Conservation (phyloP, 208 protist genomes). For the Phytomonas sp. region DNA sequence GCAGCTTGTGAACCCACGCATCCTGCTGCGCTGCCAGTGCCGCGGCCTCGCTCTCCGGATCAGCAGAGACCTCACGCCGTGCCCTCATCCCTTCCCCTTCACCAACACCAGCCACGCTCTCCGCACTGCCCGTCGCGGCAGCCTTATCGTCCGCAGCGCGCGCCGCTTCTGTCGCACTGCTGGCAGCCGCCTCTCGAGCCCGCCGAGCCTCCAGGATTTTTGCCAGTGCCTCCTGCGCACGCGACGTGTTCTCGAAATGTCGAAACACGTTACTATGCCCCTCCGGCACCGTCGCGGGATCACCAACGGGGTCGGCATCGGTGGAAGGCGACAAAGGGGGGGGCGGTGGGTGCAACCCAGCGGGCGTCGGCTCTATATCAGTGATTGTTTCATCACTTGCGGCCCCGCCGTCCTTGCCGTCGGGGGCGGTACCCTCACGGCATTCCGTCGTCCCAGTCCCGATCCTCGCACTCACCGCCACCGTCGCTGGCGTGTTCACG, state of each 20-base stretch:
- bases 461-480: too few species aligned
- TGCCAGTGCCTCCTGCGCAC: slow-evolving; percentile 13
- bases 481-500: background rate
- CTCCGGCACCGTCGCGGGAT: background rate
- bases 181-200: slow-evolving; percentile 12
- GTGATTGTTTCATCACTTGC: background rate
- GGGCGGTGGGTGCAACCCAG: background rate
- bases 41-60: background rate
- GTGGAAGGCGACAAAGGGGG: too few species aligned
- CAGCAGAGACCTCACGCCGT: slow-evolving; percentile 25
- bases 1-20: slow-evolving; percentile 45
- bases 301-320: background rate
- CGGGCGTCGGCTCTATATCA: background rate
- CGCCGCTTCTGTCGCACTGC: background rate
- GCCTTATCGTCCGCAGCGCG: background rate
- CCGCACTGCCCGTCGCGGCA: too few species aligned
- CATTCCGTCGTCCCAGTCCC: background rate
- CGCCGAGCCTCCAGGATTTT: slow-evolving; percentile 13
- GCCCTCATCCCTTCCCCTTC: background rate
- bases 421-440: too few species aligned
- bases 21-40: slow-evolving; percentile 30
- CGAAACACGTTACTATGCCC: background rate
- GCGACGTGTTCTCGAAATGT: slow-evolving; percentile 5
- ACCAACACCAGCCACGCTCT: background rate
- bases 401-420: background rate